Evolutionary conservation across 2,329 filamentous ascomycete species (phyloP).

Genomic region (Colletotrichum zoysiae): DNA sequence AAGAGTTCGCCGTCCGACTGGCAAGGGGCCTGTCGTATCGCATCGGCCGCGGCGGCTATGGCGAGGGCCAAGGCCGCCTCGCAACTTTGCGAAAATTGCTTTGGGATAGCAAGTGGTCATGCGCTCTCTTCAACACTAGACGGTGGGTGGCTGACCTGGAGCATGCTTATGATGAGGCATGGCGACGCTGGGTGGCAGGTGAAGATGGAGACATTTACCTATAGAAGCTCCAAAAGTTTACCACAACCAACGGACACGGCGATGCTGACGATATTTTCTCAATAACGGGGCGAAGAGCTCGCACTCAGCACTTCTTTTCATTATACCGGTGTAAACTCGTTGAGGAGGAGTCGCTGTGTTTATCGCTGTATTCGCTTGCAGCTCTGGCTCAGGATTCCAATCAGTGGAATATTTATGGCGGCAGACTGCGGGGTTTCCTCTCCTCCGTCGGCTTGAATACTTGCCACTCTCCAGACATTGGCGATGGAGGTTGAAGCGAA

Average conservation of each 20-base stretch:
- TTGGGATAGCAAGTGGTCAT: constrained; percentile 86
- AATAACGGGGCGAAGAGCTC: constrained; percentile 4
- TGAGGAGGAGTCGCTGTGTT: background rate
- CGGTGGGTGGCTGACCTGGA: constrained; percentile 94
- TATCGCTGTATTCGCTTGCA: background rate
- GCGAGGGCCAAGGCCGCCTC: constrained; percentile 75
- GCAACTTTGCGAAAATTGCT: constrained; percentile 83
- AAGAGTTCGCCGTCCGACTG: constrained; percentile 78
- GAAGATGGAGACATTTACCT: constrained; percentile 95
- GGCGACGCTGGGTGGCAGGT: constrained; percentile 87
- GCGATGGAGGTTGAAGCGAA: constrained; percentile 7
- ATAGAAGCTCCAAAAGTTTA: constrained; percentile 43
- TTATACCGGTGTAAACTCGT: background rate
- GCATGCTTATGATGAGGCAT: constrained; percentile 87
- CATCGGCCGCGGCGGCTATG: constrained; percentile 57
- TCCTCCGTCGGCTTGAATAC: background rate
- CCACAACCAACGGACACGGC: background rate
- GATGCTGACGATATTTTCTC: background rate
- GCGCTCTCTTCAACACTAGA: constrained; percentile 89
- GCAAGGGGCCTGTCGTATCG: constrained; percentile 74
- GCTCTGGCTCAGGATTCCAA: background rate
- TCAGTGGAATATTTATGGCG: too few species aligned
- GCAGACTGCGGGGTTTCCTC: background rate
- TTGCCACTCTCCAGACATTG: background rate
- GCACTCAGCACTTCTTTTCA: background rate